A percentile compares a stretch with the other conserved stretches of the same genome.
Conservation (phyloP, 129 eudicot species). For the Daucus carota region DH1_v3.0 NC_030385.2:46068501-46069000, state of each 20-base stretch:
- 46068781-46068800: background rate
- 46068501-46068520: no score
- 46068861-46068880: background rate
- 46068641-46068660: conserved; percentile 7
- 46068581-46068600: conserved; percentile 4
- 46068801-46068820: background rate
- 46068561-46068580: conserved; percentile 7
- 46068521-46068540: conserved; percentile 15
- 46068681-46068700: conserved; percentile 2
- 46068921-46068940: no score
- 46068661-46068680: conserved; percentile 9
- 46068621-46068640: background rate
- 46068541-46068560: conserved; percentile 1
- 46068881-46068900: background rate
- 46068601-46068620: background rate
- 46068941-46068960: no score
- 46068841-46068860: background rate
- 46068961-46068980: no score
- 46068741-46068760: conserved; percentile 18
- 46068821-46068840: conserved; percentile 3
- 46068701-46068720: conserved; percentile 10
- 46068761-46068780: background rate
- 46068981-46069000: no score
- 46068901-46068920: no score
- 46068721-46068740: conserved; percentile 16